Evolutionary conservation across 805 yeast species (phyloP), one percentile per base, ranked within the genome.

Genomic region (Lachancea sp.): DNA sequence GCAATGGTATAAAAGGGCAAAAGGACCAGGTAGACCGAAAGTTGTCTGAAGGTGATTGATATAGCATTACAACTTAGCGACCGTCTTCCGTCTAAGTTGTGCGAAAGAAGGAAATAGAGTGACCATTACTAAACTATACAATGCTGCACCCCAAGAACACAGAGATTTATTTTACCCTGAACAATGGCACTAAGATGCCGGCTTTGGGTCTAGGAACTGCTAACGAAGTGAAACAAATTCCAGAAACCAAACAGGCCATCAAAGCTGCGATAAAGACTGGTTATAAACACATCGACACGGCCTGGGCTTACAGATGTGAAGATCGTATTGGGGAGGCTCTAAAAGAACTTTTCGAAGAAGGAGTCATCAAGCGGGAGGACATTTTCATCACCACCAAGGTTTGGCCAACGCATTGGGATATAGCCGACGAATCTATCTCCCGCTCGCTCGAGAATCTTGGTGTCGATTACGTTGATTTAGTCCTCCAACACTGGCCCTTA

Each of bases 401-500:
- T 41, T 77, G 83, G 80, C 71, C 74, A 41, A 61, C 71, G n/a
- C 61, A 70, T 43, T 78, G 77, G 65, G 57, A 68, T 45, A 57
- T 60, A 15, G 79, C 75, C 5, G 76, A 63, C 37, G 63, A 57
- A 26, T 80, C 82, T 1, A 61, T 85, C 33, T 70, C 75, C 18
- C 65, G 63, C 29, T 80, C 89, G 2, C 67, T 86, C 51, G 51
- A 68, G 45, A 74, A 74, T 45, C 67, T 85, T 45, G 78, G 77
- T 0, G 54, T 83, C 39, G 94, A 82, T 35, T 85, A 86, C 54
- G 80, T 83, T 35, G 95, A 86, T 56, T 65, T 86, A 48, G 74
- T 77, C 52, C 70, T 87, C 49, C 75, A 84, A 54, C 95, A 86
- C 62, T 83, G 89, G 88, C 92, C 90, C 5, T 67, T 73, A 30